These are phyloP conservation scores for Purpureocillium takamizusanense DNA, from an alignment of 2,329 filamentous ascomycete species.

Conservation along the genomic window DNA sequence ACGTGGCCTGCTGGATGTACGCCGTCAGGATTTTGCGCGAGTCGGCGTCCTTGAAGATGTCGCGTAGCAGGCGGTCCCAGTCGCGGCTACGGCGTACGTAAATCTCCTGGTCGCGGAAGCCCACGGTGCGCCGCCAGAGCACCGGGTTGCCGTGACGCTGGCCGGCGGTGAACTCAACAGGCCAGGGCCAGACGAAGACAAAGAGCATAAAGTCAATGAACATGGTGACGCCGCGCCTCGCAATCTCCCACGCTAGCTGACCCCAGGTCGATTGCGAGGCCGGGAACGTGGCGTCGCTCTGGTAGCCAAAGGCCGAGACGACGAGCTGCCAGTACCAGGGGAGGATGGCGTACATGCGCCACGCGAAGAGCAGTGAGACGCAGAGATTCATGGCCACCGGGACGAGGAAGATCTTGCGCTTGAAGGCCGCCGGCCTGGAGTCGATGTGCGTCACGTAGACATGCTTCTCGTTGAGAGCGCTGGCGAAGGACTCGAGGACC, in stretches of 20 bases:
- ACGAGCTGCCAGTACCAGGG: slow-evolving; percentile 67
- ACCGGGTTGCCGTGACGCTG: slow-evolving; percentile 50
- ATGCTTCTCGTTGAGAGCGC: slow-evolving; percentile 55
- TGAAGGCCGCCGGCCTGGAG: slow-evolving; percentile 57
- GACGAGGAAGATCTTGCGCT: slow-evolving; percentile 74
- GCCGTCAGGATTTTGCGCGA: slow-evolving; percentile 50
- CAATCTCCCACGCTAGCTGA: slow-evolving; percentile 46
- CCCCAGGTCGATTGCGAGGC: slow-evolving; percentile 45
- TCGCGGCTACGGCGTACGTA: slow-evolving; percentile 68
- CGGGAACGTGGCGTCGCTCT: slow-evolving; percentile 58
- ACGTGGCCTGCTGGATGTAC: slow-evolving; percentile 59
- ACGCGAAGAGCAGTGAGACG: slow-evolving; percentile 55
- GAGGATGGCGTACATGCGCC: slow-evolving; percentile 58
- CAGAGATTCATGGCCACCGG: slow-evolving; percentile 67
- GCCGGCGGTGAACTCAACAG: slow-evolving; percentile 61
- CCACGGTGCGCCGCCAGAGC: slow-evolving; percentile 63
- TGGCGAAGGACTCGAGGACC: slow-evolving; percentile 56
- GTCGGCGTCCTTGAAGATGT: slow-evolving; percentile 42
- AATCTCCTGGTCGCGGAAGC: slow-evolving; percentile 73
- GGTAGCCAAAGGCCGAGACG: slow-evolving; percentile 53
- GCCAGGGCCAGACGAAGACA: slow-evolving; percentile 64
- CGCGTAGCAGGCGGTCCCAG: slow-evolving; percentile 56
- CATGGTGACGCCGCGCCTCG: slow-evolving; percentile 55
- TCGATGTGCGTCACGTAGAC: slow-evolving; percentile 86
- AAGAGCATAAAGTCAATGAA: slow-evolving; percentile 64